Evolutionary conservation across 768 basidiomycete species (phyloP).

Genomic region (Cytidiella melzeri): DNA sequence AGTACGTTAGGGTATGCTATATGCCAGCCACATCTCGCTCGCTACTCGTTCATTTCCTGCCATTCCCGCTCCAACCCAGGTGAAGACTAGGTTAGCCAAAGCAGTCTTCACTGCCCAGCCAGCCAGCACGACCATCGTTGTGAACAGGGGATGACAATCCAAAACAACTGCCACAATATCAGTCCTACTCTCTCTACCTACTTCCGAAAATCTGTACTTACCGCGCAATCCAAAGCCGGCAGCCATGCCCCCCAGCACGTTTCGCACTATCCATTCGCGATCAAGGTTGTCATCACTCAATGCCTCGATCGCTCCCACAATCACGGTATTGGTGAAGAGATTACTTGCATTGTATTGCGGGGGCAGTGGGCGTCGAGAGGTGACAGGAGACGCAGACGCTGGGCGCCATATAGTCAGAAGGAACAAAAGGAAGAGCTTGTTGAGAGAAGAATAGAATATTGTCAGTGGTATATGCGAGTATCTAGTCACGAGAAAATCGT

Average conservation of each 20-base stretch:
- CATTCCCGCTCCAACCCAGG: constrained; percentile 48
- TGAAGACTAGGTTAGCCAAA: constrained; percentile 53
- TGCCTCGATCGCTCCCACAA: constrained; percentile 41
- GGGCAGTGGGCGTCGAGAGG: constrained; percentile 6
- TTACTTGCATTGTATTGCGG: constrained; percentile 22
- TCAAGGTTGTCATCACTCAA: constrained; percentile 73
- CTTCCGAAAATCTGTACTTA: constrained; percentile 25
- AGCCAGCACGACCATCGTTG: constrained; percentile 63
- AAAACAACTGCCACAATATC: constrained; percentile 53
- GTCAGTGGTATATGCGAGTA: constrained; percentile 73
- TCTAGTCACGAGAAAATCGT: constrained; percentile 31
- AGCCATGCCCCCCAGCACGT: constrained; percentile 80
- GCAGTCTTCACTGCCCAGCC: constrained; percentile 72
- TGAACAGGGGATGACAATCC: constrained; percentile 68
- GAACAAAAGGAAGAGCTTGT: constrained; percentile 79
- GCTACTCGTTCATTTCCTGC: constrained; percentile 37
- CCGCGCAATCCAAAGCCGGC: constrained; percentile 83
- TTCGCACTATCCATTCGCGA: constrained; percentile 79
- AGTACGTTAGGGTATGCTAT: constrained; percentile 73
- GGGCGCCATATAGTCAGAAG: constrained; percentile 78
- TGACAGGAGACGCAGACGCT: constrained; percentile 25
- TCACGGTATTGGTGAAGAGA: constrained; percentile 27
- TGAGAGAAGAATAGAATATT: constrained; percentile 77
- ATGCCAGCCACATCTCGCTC: constrained; percentile 72
- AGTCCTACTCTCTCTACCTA: neutral